Percentiles rank a stretch among this genome's conserved stretches.
Conservation (phyloP, 805 yeast species). For the Sugiyamaella mastotermitis region DNA sequence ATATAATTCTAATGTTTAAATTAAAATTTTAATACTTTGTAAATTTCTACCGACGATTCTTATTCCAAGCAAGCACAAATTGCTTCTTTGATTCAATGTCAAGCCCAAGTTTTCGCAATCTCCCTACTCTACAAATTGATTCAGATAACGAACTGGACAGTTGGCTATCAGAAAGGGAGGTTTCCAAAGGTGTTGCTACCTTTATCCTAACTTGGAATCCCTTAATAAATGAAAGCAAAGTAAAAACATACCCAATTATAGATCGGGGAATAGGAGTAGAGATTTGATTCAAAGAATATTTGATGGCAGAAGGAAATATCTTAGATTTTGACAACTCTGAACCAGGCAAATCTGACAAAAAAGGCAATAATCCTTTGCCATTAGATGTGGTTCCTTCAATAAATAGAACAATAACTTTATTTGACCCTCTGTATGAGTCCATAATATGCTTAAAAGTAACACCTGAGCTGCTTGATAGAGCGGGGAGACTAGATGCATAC, state of each 20-base stretch:
- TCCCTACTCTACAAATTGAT: conserved; percentile 35
- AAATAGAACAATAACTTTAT: conserved; percentile 48
- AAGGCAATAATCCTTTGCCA: conserved; percentile 67
- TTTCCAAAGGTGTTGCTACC: conserved; percentile 24
- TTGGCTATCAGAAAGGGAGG: no score
- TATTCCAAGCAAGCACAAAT: conserved; percentile 35
- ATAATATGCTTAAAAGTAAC: no score
- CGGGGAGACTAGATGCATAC: not conserved
- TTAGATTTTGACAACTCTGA: conserved; percentile 13
- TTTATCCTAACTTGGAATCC: conserved; percentile 26
- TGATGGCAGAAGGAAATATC: conserved; percentile 27
- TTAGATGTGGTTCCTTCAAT: conserved; percentile 85
- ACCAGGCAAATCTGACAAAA: conserved; percentile 31
- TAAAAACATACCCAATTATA: conserved; percentile 24
- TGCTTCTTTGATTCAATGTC: conserved; percentile 38
- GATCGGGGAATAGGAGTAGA: conserved; percentile 32
- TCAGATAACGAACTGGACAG: no score
- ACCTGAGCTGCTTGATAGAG: not conserved
- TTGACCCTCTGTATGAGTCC: no score
- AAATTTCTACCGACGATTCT: conserved; percentile 13
- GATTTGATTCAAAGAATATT: conserved; percentile 29
- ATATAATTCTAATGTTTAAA: not conserved
- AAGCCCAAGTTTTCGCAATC: conserved; percentile 45
- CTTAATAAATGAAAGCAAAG: conserved; percentile 14
- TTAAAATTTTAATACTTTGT: not conserved